A percentile compares a stretch with the other conserved stretches of the same genome.
These are phyloP conservation scores for Chalciporus sphaerocephalus DNA, from an alignment of 768 basidiomycete genomes.

Conservation along the genomic window DNA sequence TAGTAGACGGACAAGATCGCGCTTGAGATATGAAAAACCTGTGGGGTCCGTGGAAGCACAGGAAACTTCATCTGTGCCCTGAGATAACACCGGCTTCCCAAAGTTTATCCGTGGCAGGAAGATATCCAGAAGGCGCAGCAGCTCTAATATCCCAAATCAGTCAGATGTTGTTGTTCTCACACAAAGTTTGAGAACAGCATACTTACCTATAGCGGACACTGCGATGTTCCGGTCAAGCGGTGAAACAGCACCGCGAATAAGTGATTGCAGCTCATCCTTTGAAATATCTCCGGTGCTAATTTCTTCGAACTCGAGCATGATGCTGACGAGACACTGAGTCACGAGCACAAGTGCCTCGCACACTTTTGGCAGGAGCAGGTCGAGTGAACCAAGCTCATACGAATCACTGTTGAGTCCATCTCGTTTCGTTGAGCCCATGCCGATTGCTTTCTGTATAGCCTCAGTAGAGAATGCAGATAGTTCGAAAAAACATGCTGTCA, in stretches of 20 bases:
- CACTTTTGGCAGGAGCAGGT: slow-evolving; percentile 70
- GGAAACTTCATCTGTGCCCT: slow-evolving; percentile 8
- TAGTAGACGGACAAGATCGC: slow-evolving; percentile 85
- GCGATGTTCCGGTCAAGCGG: slow-evolving; percentile 43
- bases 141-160: slow-evolving; percentile 50
- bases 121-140: slow-evolving; percentile 68
- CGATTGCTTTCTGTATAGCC: slow-evolving; percentile 48
- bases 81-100: slow-evolving; percentile 49
- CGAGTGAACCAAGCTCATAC: slow-evolving; percentile 42
- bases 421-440: slow-evolving; percentile 14
- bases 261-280: slow-evolving; percentile 28
- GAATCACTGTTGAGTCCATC: neutral
- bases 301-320: slow-evolving; percentile 44
- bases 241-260: slow-evolving; percentile 43
- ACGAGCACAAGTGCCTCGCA: slow-evolving; percentile 79
- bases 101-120: slow-evolving; percentile 86
- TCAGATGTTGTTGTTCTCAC: slow-evolving; percentile 1
- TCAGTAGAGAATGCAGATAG: slow-evolving; percentile 54
- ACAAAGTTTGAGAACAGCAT: neutral
- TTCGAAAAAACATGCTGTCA: slow-evolving; percentile 58
- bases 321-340: slow-evolving; percentile 68
- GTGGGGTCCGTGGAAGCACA: slow-evolving; percentile 36
- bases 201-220: slow-evolving; percentile 56
- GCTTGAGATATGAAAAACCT: slow-evolving; percentile 82
- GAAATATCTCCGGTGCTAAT: slow-evolving; percentile 23